Conservation (phyloP, 1,284 basidiomycete genomes). For the Tilletiopsis washingtonensis region DNA sequence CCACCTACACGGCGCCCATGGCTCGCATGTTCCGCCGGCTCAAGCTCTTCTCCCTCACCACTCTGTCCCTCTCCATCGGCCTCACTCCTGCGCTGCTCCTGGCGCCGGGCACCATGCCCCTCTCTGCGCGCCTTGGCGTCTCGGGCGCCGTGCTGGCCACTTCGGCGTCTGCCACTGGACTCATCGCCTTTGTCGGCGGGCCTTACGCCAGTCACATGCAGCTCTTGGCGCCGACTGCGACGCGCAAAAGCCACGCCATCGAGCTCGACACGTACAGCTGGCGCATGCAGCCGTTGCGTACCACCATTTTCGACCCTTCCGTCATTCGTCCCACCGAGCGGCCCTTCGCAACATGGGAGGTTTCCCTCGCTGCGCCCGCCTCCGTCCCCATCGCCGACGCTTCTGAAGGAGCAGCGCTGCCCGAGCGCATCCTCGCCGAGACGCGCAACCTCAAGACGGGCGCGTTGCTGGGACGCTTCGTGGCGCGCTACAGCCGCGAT, state of each 20-base stretch:
- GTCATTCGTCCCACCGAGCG: slow-evolving; percentile 64
- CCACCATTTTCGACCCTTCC: slow-evolving; percentile 65
- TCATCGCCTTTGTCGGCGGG: slow-evolving; percentile 63
- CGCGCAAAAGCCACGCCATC: slow-evolving; percentile 36
- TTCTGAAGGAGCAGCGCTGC: too few species aligned
- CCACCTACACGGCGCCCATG: slow-evolving; percentile 57
- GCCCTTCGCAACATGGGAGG: slow-evolving; percentile 64
- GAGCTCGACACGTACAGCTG: slow-evolving; percentile 66
- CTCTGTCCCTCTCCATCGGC: slow-evolving; percentile 62
- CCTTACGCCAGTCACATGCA: slow-evolving; percentile 55
- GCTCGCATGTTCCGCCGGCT: slow-evolving; percentile 63
- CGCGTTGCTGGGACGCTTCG: slow-evolving; percentile 63
- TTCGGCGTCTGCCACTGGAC: slow-evolving; percentile 62
- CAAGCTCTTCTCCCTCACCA: slow-evolving; percentile 74
- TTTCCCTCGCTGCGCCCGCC: slow-evolving; percentile 15
- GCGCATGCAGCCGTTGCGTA: slow-evolving; percentile 56
- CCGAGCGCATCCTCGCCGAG: slow-evolving; percentile 21
- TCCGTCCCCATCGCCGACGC: slow-evolving; percentile 6
- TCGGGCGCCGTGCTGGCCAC: slow-evolving; percentile 64
- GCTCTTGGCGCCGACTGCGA: slow-evolving; percentile 7
- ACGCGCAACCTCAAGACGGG: slow-evolving; percentile 52
- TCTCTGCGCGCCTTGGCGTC: slow-evolving; percentile 62
- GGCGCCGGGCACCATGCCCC: slow-evolving; percentile 65
- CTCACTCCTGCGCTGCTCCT: slow-evolving; percentile 72
- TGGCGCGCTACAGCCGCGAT: slow-evolving; percentile 60